Conservation (phyloP, 257 asterid species). For the Nicotiana otophora region DNA sequence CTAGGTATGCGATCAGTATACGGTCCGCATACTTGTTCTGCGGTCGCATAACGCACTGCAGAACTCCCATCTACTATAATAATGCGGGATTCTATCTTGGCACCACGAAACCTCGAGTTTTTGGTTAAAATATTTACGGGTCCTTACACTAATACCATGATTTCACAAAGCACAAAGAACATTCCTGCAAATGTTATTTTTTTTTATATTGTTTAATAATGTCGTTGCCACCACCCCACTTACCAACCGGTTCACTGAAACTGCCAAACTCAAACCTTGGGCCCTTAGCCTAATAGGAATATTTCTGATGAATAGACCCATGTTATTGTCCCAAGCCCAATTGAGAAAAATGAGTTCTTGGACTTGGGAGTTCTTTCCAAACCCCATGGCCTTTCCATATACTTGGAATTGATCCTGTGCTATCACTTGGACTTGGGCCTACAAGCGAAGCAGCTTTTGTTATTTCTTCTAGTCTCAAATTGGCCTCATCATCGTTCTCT, state of each 20-base stretch:
- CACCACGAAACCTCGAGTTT: too few species aligned
- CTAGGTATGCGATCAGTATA: too few species aligned
- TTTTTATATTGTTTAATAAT: too few species aligned
- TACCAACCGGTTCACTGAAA: conserved; percentile 72
- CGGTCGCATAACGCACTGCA: too few species aligned
- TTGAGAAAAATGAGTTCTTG: conserved; percentile 72
- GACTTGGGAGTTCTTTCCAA: conserved; percentile 59
- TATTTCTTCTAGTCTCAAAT: conserved; percentile 47
- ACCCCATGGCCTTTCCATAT: conserved; percentile 49
- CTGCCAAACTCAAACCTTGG: conserved; percentile 61
- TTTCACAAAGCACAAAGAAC: too few species aligned
- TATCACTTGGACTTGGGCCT: background rate
- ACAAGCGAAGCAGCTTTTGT: conserved; percentile 23
- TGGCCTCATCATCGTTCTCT: conserved; percentile 52
- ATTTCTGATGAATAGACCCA: conserved; percentile 84
- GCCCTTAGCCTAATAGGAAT: conserved; percentile 68
- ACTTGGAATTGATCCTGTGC: background rate
- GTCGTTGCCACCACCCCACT: conserved; percentile 73
- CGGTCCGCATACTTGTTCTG: too few species aligned
- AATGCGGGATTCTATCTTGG: too few species aligned
- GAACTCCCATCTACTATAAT: too few species aligned
- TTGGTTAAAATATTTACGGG: too few species aligned
- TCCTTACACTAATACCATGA: too few species aligned
- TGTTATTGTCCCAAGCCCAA: conserved; percentile 88
- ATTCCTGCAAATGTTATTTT: too few species aligned